These are phyloP conservation scores for Metschnikowia drakensbergensis DNA, from an alignment of 805 yeast genomes.

Conservation along the genomic window DNA sequence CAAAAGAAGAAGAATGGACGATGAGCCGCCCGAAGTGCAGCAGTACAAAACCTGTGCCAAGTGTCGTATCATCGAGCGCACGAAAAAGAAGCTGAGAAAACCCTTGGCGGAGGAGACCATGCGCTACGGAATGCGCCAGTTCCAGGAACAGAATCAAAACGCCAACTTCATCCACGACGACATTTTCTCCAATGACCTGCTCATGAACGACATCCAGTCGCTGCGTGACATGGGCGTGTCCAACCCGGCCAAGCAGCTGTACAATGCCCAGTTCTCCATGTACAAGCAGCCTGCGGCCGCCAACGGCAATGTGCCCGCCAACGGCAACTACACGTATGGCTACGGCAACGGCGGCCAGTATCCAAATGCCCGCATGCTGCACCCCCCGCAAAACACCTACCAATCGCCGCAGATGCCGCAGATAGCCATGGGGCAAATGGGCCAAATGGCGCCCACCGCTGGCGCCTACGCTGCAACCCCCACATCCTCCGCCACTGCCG, in stretches of 20 bases:
- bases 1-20: conserved; percentile 51
- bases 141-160: conserved; percentile 36
- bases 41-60: conserved; percentile 58
- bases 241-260: conserved; percentile 14
- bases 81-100: conserved; percentile 40
- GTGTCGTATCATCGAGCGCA: conserved; percentile 52
- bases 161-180: conserved; percentile 33
- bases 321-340: conserved; percentile 10
- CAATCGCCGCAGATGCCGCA: conserved; percentile 9
- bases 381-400: conserved; percentile 10
- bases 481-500: conserved; percentile 15
- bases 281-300: conserved; percentile 11
- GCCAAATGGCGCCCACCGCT: background rate
- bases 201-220: conserved; percentile 15
- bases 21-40: conserved; percentile 53
- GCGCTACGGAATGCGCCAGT: conserved; percentile 44
- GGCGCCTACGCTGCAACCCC: conserved; percentile 3
- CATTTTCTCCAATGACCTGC: conserved; percentile 22
- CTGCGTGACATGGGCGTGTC: conserved; percentile 12
- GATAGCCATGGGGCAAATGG: background rate
- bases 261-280: conserved; percentile 13
- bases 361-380: conserved; percentile 5
- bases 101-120: conserved; percentile 46
- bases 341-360: conserved; percentile 1
- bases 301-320: conserved; percentile 1